Base-by-base conservation (phyloP, 2,329 filamentous ascomycete species). In the Aspergillus glaucus region DNA sequence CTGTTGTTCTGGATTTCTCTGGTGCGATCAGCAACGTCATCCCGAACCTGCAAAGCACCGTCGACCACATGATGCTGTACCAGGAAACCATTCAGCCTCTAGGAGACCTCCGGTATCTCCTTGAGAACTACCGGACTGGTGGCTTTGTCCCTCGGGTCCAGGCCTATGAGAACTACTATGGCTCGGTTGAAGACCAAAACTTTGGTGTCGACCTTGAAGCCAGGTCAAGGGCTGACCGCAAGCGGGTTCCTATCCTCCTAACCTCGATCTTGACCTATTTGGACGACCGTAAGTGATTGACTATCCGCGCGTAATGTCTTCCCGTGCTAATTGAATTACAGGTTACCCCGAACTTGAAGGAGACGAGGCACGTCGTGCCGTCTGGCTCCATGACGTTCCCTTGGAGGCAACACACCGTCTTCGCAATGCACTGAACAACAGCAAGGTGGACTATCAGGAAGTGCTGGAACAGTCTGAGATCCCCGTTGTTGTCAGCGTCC, bases 111-210 rank as follows among this genome's bases (percentile, higher is more conserved):
- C 82, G 93, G 55, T 98, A 97, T 68, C 79, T 98, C 51, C 78
- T 98, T 42, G 93, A 98, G 73, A 98, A 92, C 66, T 98, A 98
- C 72, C 86, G 91, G 54, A 98, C 93, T 6, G 93, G 93, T 54
- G 88, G 85, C 56, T 98, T 95, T 66, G 82, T 89, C 45, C 93
- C 93, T 7, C 91, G 82, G 62, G 92, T 97, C 24, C 84, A 90
- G 43, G 86, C 89, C 3, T 98, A 98, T 70, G 93, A 98, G 73
- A 98, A 97, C 69, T 98, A 98, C 73, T 98, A 98, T 76, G 96
- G 96, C 70, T 90, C 88, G 56, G 90, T 96, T 21, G 93, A 96
- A 79, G 91, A 96, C 65, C 91, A 97, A 78, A 95, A 89, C 0
- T 98, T 97, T 65, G 93, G 94, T 56, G 90, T 98, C 48, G 94